These are phyloP conservation scores for Prototheca cutis DNA, from an alignment of 163 green algal genomes.

Conservation along the genomic window DNA sequence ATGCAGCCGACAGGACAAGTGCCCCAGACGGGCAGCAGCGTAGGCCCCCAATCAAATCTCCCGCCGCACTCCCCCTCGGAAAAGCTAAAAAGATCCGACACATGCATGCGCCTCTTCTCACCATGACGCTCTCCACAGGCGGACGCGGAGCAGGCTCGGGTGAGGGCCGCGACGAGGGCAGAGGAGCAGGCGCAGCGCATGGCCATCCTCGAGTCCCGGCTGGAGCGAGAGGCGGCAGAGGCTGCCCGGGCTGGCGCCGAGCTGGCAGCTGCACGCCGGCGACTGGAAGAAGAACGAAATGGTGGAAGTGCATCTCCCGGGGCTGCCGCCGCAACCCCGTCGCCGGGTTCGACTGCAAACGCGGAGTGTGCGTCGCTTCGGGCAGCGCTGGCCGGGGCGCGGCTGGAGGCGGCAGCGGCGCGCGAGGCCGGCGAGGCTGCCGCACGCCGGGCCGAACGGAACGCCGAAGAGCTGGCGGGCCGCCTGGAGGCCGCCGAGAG, in stretches of 20 bases:
- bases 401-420: slow-evolving; percentile 8
- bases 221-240: neutral
- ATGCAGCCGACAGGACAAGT: too few relatives aligned
- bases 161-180: neutral
- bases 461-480: slow-evolving; percentile 2
- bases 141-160: neutral
- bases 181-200: neutral
- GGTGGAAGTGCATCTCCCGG: too few relatives aligned
- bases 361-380: neutral
- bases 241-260: slow-evolving; percentile 1
- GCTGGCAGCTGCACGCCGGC: too few relatives aligned
- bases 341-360: neutral
- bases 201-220: neutral
- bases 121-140: too few relatives aligned
- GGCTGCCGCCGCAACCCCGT: slow-evolving; percentile 11
- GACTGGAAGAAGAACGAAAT: too few relatives aligned
- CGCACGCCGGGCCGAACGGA: neutral
- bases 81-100: too few relatives aligned
- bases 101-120: too few relatives aligned
- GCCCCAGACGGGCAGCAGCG: too few relatives aligned
- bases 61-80: too few relatives aligned
- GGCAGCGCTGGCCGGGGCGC: slow-evolving; percentile 3
- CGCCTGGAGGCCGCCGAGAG: slow-evolving; percentile 15
- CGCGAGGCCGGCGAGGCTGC: neutral
- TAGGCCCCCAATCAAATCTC: too few relatives aligned